A percentile compares a stretch with the other conserved stretches of the same genome.
phyloP scores from a whole-genome alignment of 225 moss, liverwort and hornwort genomes.

The Antitrichia curtipendula region DNA sequence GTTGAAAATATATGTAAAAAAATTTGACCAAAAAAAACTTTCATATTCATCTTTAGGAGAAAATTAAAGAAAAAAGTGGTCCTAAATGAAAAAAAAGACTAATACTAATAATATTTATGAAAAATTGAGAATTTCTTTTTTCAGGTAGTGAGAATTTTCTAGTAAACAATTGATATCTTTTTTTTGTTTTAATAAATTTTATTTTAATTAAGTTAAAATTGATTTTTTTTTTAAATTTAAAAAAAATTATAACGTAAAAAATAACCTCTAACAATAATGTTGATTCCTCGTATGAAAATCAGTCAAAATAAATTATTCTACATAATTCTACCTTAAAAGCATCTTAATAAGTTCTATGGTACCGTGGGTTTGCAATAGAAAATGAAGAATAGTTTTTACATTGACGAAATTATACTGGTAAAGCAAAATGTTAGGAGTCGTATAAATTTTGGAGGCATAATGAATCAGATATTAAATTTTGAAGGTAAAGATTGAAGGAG shows the following conservation, averaged over 20 bases:
- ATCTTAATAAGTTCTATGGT: background rate
- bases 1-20: background rate
- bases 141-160: accelerated
- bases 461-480: background rate
- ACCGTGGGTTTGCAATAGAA: accelerated
- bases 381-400: background rate
- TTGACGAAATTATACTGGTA: background rate
- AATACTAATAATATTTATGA: background rate
- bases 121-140: background rate
- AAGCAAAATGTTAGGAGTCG: background rate
- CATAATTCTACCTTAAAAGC: background rate
- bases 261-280: too few relatives aligned
- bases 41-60: background rate
- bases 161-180: background rate
- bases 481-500: background rate
- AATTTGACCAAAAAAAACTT: background rate
- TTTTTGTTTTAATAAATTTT: background rate
- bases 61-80: too few relatives aligned
- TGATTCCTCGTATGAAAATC: accelerated
- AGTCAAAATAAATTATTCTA: background rate
- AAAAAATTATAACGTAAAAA: too few relatives aligned
- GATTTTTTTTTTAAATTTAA: too few relatives aligned
- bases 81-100: background rate
- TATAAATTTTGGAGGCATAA: too few relatives aligned
- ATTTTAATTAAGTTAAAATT: too few relatives aligned